phyloP scores from a whole-genome alignment of 2,329 filamentous ascomycete species.

The Corinectria fuckeliana region DNA sequence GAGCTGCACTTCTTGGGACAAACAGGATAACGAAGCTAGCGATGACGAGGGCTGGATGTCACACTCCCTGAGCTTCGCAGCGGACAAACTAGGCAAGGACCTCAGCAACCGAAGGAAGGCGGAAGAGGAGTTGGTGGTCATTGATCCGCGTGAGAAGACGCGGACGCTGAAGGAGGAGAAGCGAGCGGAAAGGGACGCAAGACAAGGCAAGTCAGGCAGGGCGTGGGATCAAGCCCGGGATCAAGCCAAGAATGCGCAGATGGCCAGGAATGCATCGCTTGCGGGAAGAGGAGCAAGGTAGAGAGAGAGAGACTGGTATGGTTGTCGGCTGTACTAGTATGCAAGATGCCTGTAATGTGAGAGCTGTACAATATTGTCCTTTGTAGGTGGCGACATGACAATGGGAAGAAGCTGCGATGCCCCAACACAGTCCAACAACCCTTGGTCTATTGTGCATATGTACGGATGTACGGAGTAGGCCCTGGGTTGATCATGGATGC shows the following conservation, averaged over 20 bases:
- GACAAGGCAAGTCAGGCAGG: slow-evolving; percentile 59
- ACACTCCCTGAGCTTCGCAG: slow-evolving; percentile 84
- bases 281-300: slow-evolving; percentile 64
- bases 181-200: slow-evolving; percentile 62
- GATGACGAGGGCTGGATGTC: slow-evolving; percentile 81
- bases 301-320: slow-evolving; percentile 43
- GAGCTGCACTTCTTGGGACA: slow-evolving; percentile 86
- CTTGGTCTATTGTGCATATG: slow-evolving; percentile 23
- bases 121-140: slow-evolving; percentile 89
- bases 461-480: no score
- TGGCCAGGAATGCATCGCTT: slow-evolving; percentile 59
- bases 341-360: neutral
- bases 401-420: slow-evolving; percentile 31
- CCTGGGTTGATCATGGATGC: slow-evolving; percentile 12
- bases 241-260: slow-evolving; percentile 61
- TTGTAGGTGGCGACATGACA: slow-evolving; percentile 8
- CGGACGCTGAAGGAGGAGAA: slow-evolving; percentile 73
- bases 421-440: slow-evolving; percentile 23
- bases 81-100: slow-evolving; percentile 90
- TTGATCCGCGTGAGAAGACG: slow-evolving; percentile 87
- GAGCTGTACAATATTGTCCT: neutral
- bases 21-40: slow-evolving; percentile 63
- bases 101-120: slow-evolving; percentile 89
- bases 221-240: slow-evolving; percentile 59
- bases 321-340: neutral